Conservation (phyloP, 129 eudicot species). For the Centrapalus pauciflorus region DNA sequence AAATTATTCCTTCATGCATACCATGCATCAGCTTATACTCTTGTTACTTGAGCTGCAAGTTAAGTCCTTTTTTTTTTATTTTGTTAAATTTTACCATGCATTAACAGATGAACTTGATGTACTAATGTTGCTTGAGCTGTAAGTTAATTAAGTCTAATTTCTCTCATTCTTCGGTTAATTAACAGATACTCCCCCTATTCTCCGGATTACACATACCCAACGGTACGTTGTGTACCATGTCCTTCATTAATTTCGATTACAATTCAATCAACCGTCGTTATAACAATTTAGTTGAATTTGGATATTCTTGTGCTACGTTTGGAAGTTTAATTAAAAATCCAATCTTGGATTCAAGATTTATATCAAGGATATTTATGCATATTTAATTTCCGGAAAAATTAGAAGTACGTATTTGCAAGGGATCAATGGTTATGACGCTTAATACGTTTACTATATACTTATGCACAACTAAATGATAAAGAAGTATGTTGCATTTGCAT, state of each 20-base stretch:
- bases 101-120: no score
- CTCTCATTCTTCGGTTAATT: background rate
- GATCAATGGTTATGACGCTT: no score
- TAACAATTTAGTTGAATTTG: background rate
- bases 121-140: conserved; percentile 15
- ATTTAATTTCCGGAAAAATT: no score
- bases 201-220: conserved; percentile 78
- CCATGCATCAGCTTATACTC: background rate
- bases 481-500: no score
- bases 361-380: no score
- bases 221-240: conserved; percentile 45
- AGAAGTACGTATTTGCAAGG: no score
- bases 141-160: conserved; percentile 19
- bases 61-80: conserved; percentile 4
- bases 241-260: background rate
- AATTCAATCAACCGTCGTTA: no score
- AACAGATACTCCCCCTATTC: conserved; percentile 89
- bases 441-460: no score
- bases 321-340: no score
- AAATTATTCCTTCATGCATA: conserved; percentile 18
- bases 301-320: no score
- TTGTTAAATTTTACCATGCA: conserved; percentile 14
- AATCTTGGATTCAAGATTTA: no score
- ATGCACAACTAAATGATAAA: no score
- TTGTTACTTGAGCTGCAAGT: conserved; percentile 28